Base-by-base conservation (phyloP, 345 rosid species). In the Arabidopsis suecica region DNA sequence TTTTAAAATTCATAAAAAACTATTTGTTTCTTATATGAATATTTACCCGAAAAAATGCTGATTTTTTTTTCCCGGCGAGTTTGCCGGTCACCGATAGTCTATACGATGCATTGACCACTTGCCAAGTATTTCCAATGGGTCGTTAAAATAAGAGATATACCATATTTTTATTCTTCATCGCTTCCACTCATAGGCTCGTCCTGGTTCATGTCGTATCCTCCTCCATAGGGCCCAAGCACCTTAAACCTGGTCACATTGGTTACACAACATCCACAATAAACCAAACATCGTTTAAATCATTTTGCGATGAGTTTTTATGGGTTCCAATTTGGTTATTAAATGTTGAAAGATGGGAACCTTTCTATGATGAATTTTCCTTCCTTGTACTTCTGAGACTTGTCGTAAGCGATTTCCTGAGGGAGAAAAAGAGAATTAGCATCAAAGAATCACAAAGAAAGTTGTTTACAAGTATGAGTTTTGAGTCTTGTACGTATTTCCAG, bases 291-390 rank as follows among this genome's bases (percentile, higher is more conserved):
- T n/a, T 22, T 56, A 4, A n/a, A 18, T 61, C 30, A 13, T 9
- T 20, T 53, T 62, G 62, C 38, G 36, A 28, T 62, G 14, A 14
- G 2, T 22, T 62, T 37, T 22, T 71, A 0, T 6, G 28, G 11
- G 12, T 44, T 33, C 13, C 1, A 16, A 10, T 47, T 7, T 33
- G 51, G 41, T n/a, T 12, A 3, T 0, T 20, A 33, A 42, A 18
- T 3, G 25, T 44, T 23, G 65, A 62, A 23, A 25, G 70, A 23
- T 34, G 1, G 36, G 62, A 70, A 87, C 94, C 94, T 87, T 63
- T 89, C 94, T 8, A 91, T 85, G 80, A 91, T 83, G 74, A 87
- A 86, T 78, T 86, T 88, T 74, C 93, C 93, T 81, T 87, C 94
- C 80, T 91, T 91, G 84, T 91, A 91, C 83, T 84, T 87, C 75